phyloP scores from a whole-genome alignment of 345 rosid species.

The Sisymbrium irio region DNA sequence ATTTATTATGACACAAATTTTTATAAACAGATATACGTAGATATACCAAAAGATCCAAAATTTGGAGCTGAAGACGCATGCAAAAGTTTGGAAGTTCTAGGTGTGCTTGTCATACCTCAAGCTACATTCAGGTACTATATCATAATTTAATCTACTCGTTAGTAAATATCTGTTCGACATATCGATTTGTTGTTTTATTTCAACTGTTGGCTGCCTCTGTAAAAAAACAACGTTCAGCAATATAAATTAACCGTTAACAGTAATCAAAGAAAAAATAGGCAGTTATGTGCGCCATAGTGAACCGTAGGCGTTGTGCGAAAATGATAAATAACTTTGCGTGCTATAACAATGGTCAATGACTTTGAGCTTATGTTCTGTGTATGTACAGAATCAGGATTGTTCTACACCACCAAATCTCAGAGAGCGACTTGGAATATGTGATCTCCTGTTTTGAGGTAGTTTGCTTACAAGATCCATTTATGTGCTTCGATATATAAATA shows the following conservation, averaged over 20 bases:
- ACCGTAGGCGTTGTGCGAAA: neutral
- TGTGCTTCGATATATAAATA: neutral
- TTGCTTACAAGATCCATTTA: neutral
- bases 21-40: constrained; percentile 54
- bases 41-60: constrained; percentile 49
- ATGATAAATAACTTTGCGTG: neutral
- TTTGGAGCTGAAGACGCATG: constrained; percentile 50
- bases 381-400: constrained; percentile 70
- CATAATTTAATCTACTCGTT: neutral
- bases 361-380: neutral
- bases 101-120: constrained; percentile 59
- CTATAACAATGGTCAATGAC: neutral
- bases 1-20: neutral
- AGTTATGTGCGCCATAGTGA: neutral
- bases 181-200: too few species aligned
- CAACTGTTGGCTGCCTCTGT: too few species aligned
- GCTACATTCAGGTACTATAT: constrained; percentile 49
- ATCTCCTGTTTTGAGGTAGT: constrained; percentile 67
- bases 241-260: too few species aligned
- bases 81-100: constrained; percentile 67
- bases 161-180: neutral
- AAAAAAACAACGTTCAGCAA: neutral
- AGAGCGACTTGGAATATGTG: constrained; percentile 63
- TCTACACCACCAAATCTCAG: constrained; percentile 79
- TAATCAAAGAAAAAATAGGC: too few species aligned